Evolutionary conservation across 2,329 filamentous ascomycete species (phyloP), one percentile per base, ranked within the genome.

Genomic region (Aureobasidium sp.): DNA sequence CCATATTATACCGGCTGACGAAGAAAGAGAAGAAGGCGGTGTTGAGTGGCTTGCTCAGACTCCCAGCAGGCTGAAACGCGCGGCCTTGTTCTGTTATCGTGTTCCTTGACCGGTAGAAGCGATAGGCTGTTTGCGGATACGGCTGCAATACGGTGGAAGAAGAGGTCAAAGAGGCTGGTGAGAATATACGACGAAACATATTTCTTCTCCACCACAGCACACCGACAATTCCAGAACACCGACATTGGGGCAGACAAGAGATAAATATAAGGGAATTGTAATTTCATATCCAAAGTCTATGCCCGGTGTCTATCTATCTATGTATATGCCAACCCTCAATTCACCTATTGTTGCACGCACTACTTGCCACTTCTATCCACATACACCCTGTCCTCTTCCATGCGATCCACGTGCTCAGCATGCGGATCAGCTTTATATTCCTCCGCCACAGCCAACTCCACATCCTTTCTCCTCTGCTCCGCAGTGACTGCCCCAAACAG

Each of bases 401-500:
- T 24, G 40, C 49, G 49, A 31, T 62, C 60, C 17, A 53, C 50
- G 14, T 62, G 52, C n/a, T 62, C 27, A 19, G 60, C 60, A 47
- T 56, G 58, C 11, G 48, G 45, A 17, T 47, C 49, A 9, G 39
- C 49, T 17, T 54, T 61, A 7, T 53, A 47, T 9, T 63, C 54
- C 22, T 63, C 61, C 7, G 53, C 49, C 15, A 63, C 33, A 31
- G 59, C 56, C n/a, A 48, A 35, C 60, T 69, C 67, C 1, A 69
- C 59, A 45, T 68, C 67, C 45, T 66, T 57, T 3, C 61, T 63
- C n/a, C 67, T 53, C 48, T 67, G 64, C 37, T 67, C 66, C 1
- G 63, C 63, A 3, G 60, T 64, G 14, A 68, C 64, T 5, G 62
- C 63, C 11, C 61, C 63, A 22, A 64, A 66, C 12, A 66, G 19